Conservation (phyloP, 805 yeast genomes). For the Wickerhamiella azymoides region DNA sequence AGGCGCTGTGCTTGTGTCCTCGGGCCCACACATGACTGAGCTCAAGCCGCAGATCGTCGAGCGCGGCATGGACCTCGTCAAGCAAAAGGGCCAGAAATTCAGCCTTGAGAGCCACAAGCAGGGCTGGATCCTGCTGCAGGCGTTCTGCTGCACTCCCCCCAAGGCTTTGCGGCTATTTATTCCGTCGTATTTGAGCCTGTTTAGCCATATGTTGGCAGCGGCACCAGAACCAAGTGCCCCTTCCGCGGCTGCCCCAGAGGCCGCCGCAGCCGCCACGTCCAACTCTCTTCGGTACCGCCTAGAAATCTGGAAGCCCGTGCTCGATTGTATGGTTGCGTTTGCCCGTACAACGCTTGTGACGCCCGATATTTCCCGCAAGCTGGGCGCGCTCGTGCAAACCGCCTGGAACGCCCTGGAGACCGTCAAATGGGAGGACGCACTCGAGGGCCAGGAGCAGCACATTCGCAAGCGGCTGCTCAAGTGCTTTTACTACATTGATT, state of each 20-base stretch:
- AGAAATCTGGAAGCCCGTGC: constrained; percentile 44
- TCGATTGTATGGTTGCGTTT: constrained; percentile 44
- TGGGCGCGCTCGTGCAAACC: constrained; percentile 38
- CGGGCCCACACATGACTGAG: constrained; percentile 7
- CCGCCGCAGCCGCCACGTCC: too few relatives aligned
- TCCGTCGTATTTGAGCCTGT: constrained; percentile 44
- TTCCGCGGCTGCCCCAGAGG: too few relatives aligned
- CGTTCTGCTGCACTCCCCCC: constrained; percentile 48
- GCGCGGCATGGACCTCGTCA: constrained; percentile 7
- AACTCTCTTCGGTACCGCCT: constrained; percentile 27
- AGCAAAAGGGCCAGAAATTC: constrained; percentile 7
- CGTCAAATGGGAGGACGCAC: constrained; percentile 16
- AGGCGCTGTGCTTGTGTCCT: constrained; percentile 5
- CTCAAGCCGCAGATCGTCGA: constrained; percentile 12
- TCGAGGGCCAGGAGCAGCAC: constrained; percentile 18
- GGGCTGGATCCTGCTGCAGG: constrained; percentile 52
- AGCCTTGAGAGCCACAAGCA: constrained; percentile 8
- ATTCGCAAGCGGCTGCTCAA: constrained; percentile 14
- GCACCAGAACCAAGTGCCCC: too few relatives aligned
- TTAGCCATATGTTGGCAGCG: constrained; percentile 31
- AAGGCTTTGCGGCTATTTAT: constrained; percentile 40
- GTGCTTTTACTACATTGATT: constrained; percentile 16
- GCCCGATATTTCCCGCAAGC: constrained; percentile 31
- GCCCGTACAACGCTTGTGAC: constrained; percentile 25
- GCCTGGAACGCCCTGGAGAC: constrained; percentile 21